phyloP scores from a whole-genome alignment of 768 basidiomycete genomes.

The Suillus decipiens region DNA sequence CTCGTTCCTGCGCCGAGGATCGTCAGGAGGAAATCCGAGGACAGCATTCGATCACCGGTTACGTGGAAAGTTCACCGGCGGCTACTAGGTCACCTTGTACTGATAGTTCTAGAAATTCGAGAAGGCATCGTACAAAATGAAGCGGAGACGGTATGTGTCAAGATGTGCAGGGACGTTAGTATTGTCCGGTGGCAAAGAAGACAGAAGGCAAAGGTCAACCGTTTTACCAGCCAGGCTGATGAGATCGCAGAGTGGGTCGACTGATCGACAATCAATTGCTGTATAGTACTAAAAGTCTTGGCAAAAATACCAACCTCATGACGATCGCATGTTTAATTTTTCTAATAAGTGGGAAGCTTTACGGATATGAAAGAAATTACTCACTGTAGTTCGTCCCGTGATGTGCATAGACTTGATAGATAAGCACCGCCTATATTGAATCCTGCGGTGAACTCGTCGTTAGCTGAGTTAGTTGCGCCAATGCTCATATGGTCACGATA shows the following conservation, averaged over 20 bases:
- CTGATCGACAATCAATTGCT: not conserved
- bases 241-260: not conserved
- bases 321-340: conserved; percentile 7
- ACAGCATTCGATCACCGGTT: conserved; percentile 20
- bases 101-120: conserved; percentile 22
- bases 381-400: not conserved
- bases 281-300: not conserved
- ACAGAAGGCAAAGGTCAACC: conserved; percentile 5
- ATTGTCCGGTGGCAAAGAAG: not conserved
- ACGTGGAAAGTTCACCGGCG: conserved; percentile 13
- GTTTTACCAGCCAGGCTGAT: not conserved
- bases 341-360: not conserved
- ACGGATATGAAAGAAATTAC: not conserved
- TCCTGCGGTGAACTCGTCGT: conserved; percentile 7
- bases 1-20: conserved; percentile 32
- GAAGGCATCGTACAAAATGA: conserved; percentile 9
- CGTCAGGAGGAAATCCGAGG: conserved; percentile 29
- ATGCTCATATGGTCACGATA: conserved; percentile 7
- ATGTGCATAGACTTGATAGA: not conserved
- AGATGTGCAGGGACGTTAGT: conserved; percentile 6
- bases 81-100: conserved; percentile 7
- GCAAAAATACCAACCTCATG: conserved; percentile 12
- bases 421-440: not conserved
- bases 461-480: conserved; percentile 10
- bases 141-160: conserved; percentile 5